phyloP scores from a whole-genome alignment of 768 basidiomycete genomes.

The Tulasnella sp. region DNA sequence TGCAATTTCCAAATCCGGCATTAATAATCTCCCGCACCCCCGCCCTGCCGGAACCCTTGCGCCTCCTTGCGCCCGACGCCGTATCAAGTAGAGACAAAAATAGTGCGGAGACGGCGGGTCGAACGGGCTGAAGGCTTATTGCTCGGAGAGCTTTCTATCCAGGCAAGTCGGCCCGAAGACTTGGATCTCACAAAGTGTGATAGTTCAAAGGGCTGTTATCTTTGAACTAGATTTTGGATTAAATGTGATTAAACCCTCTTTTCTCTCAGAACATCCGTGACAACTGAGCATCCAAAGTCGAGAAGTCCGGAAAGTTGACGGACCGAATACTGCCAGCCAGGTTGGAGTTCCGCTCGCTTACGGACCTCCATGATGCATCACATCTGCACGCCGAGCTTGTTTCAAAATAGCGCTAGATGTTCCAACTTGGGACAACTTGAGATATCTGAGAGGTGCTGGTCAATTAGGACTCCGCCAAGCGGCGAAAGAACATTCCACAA shows the following conservation, averaged over 20 bases:
- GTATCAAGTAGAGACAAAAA: not conserved
- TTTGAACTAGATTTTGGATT: no score
- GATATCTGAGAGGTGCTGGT: not conserved
- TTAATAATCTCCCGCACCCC: not conserved
- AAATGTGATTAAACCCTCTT: not conserved
- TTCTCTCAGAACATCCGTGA: not conserved
- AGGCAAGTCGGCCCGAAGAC: not conserved
- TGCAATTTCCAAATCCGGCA: not conserved
- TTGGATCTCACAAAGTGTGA: not conserved
- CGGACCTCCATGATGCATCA: not conserved
- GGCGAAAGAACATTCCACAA: not conserved
- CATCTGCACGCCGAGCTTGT: not conserved
- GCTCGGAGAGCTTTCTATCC: not conserved
- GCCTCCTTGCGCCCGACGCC: not conserved
- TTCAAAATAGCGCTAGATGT: not conserved
- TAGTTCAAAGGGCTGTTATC: not conserved
- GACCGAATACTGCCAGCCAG: no score
- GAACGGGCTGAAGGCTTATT: not conserved
- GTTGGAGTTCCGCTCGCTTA: not conserved
- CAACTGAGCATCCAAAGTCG: not conserved
- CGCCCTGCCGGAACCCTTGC: not conserved
- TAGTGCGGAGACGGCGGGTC: not conserved
- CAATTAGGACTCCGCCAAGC: no score
- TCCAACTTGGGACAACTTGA: not conserved
- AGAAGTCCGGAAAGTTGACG: not conserved